phyloP scores from a whole-genome alignment of 441 rosid species.

The Raphanus hybrid region DNA sequence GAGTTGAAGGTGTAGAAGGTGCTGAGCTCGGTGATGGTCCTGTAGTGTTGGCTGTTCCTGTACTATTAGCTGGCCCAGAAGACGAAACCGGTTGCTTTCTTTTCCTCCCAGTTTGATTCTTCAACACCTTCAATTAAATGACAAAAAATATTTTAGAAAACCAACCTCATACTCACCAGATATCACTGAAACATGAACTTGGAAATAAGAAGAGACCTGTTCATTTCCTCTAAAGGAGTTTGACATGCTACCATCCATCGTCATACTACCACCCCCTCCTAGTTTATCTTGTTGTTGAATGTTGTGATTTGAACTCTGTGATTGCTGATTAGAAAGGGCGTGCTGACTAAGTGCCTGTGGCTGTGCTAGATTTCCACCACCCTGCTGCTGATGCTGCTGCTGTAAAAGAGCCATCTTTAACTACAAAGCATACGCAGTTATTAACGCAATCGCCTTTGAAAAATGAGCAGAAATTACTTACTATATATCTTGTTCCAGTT shows the following conservation, averaged over 20 bases:
- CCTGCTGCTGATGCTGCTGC: constrained; percentile 58
- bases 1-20: constrained; percentile 88
- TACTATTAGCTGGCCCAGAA: constrained; percentile 85
- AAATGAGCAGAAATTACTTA: constrained; percentile 8
- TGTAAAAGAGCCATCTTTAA: constrained; percentile 62
- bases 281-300: constrained; percentile 74
- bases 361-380: constrained; percentile 50
- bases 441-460: constrained; percentile 1
- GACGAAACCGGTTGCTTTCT: constrained; percentile 84
- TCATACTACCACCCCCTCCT: constrained; percentile 60
- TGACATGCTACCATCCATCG: constrained; percentile 74
- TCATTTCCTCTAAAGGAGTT: constrained; percentile 80
- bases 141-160: constrained; percentile 14
- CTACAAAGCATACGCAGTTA: constrained; percentile 42
- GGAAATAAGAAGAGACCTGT: constrained; percentile 61
- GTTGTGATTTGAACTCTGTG: constrained; percentile 66
- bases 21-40: constrained; percentile 90
- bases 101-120: constrained; percentile 80
- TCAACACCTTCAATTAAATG: constrained; percentile 62
- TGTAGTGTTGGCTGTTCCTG: constrained; percentile 83
- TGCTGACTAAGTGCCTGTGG: constrained; percentile 61
- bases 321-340: constrained; percentile 68
- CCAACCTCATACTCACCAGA: constrained; percentile 25
- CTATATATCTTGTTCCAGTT: background rate
- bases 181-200: background rate